Evolutionary conservation across 2,329 filamentous ascomycete genomes (phyloP).

Genomic region (Cercospora sp.): DNA sequence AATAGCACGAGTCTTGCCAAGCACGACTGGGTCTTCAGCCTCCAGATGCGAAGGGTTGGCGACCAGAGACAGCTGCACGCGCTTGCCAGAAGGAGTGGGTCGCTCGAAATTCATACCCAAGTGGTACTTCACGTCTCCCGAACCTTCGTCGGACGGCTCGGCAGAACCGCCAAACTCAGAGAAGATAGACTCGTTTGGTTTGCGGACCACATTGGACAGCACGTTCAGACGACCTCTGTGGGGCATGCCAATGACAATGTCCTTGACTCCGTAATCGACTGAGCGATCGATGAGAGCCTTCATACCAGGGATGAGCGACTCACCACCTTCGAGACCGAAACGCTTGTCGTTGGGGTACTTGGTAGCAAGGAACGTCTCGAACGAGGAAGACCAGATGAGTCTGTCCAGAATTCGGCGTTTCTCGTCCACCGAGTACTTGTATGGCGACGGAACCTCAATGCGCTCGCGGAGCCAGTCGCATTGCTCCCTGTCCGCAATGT

Average conservation of each 20-base stretch:
- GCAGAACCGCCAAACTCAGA: constrained; percentile 91
- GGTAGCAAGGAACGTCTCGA: constrained; percentile 90
- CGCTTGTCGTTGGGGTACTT: constrained; percentile 99
- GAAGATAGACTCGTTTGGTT: constrained; percentile 99
- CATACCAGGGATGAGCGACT: constrained; percentile 97
- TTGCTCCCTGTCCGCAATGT: constrained; percentile 95
- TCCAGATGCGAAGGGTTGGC: constrained; percentile 98
- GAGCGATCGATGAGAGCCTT: constrained; percentile 98
- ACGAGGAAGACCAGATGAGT: constrained; percentile 97
- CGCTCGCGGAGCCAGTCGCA: constrained; percentile 98
- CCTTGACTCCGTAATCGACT: constrained; percentile 97
- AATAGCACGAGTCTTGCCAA: constrained; percentile 96
- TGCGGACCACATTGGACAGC: constrained; percentile 95
- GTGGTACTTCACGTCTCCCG: constrained; percentile 99
- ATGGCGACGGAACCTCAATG: constrained; percentile 88
- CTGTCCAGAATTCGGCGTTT: constrained; percentile 97
- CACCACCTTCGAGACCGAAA: constrained; percentile 96
- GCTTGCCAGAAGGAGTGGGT: constrained; percentile 95
- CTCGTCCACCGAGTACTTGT: constrained; percentile 97
- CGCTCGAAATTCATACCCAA: constrained; percentile 99
- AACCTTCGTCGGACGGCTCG: constrained; percentile 89
- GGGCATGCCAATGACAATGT: constrained; percentile 99
- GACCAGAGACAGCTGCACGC: constrained; percentile 96
- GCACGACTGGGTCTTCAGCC: constrained; percentile 94
- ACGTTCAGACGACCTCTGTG: constrained; percentile 98